Evolutionary conservation across 1,284 basidiomycete genomes (phyloP).

Genomic region (Cryptococcus deneoformans): DNA sequence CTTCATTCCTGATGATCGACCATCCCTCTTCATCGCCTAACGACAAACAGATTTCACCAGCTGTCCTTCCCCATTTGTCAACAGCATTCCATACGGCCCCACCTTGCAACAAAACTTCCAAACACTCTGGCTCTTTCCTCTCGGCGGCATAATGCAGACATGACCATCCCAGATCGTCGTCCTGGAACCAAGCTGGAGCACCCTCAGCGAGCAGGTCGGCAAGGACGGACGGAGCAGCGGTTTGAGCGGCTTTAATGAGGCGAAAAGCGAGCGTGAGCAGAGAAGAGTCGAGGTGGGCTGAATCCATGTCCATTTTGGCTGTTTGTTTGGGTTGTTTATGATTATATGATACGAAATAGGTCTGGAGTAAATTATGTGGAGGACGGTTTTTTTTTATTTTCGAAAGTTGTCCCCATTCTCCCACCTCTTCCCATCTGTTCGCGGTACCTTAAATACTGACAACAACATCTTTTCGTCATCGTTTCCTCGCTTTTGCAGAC

Average conservation of each 20-base stretch:
- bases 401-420: background rate
- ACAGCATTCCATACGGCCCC: slow-evolving; percentile 93
- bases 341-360: background rate
- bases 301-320: slow-evolving; percentile 1
- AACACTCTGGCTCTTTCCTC: slow-evolving; percentile 60
- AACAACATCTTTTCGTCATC: too few relatives aligned
- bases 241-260: slow-evolving; percentile 29
- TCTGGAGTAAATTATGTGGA: background rate
- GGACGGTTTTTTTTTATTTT: background rate
- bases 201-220: slow-evolving; percentile 61
- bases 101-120: slow-evolving; percentile 66
- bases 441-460: too few relatives aligned
- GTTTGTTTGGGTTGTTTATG: too few relatives aligned
- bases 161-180: slow-evolving; percentile 74
- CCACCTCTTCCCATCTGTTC: too few relatives aligned
- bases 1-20: slow-evolving; percentile 74
- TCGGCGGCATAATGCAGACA: slow-evolving; percentile 87
- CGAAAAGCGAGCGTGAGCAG: slow-evolving; percentile 18
- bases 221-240: slow-evolving; percentile 56
- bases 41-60: slow-evolving; percentile 83
- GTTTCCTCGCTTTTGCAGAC: too few relatives aligned
- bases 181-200: slow-evolving; percentile 90
- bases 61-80: slow-evolving; percentile 72
- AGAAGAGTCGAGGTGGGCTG: slow-evolving; percentile 9
- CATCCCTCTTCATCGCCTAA: slow-evolving; percentile 74